These are phyloP conservation scores for Mucor piriformis DNA, from an alignment of 371 early-diverging fungal genomes.

Conservation along the genomic window DNA sequence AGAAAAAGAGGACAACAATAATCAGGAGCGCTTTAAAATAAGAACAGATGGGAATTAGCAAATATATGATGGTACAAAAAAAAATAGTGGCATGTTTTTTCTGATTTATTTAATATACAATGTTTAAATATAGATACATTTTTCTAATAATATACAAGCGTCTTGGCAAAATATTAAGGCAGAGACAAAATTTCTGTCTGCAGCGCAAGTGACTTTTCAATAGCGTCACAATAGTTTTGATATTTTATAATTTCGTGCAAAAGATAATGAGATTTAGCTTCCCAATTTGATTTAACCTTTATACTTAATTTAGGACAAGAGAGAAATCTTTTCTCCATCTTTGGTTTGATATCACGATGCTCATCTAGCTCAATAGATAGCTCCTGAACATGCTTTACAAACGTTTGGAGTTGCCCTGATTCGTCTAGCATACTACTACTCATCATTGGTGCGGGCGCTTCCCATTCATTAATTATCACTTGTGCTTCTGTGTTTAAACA, in stretches of 20 bases:
- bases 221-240: conserved; percentile 79
- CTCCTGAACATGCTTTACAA: conserved; percentile 35
- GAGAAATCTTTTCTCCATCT: conserved; percentile 48
- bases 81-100: not conserved
- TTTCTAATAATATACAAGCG: not conserved
- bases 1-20: conserved; percentile 1
- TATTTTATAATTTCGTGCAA: conserved; percentile 88
- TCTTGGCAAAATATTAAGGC: not conserved
- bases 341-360: conserved; percentile 49
- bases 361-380: conserved; percentile 41
- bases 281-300: conserved; percentile 86
- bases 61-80: not conserved
- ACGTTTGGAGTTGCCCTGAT: conserved; percentile 32
- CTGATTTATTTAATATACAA: not conserved
- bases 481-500: conserved; percentile 31
- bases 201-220: conserved; percentile 65
- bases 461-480: conserved; percentile 37
- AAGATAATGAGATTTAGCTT: conserved; percentile 82
- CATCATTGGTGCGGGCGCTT: conserved; percentile 39
- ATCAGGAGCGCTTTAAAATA: not conserved
- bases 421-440: conserved; percentile 41
- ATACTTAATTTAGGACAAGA: conserved; percentile 31
- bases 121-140: not conserved
- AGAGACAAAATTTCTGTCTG: conserved; percentile 23
- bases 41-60: not conserved